phyloP scores from a whole-genome alignment of 139 green algal species.

The Pleodorina starrii region DNA sequence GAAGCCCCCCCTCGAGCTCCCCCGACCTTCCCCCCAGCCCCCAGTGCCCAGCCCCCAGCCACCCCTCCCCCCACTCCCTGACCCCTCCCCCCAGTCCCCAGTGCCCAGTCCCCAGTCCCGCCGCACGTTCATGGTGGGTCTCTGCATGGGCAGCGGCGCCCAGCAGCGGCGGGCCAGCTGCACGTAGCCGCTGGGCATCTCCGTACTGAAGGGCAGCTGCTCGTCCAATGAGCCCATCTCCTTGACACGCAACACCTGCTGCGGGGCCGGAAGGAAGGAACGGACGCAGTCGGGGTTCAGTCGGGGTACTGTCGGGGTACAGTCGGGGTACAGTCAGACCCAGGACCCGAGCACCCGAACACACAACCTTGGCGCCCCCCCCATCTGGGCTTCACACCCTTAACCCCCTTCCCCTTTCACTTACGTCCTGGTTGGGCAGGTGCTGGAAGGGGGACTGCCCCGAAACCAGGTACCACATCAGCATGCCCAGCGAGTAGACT shows the following conservation, averaged over 20 bases:
- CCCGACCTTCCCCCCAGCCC: not conserved
- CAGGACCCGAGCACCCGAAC: no score
- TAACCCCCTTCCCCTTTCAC: not conserved
- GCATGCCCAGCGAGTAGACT: slow-evolving; percentile 40
- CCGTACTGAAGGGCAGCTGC: slow-evolving; percentile 38
- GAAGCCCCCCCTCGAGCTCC: no score
- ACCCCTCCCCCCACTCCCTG: not conserved
- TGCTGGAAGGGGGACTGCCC: slow-evolving; percentile 19
- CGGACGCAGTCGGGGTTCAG: no score
- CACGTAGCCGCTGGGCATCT: slow-evolving; percentile 5
- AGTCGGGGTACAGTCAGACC: no score
- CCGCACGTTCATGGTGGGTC: slow-evolving; percentile 11
- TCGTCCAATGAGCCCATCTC: slow-evolving; percentile 34
- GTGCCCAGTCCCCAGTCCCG: no score
- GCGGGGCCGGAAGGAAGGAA: not conserved
- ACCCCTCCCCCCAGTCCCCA: no score
- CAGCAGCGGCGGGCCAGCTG: slow-evolving; percentile 28
- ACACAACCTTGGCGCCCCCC: no score
- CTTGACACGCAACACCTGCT: slow-evolving; percentile 36
- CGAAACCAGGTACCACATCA: slow-evolving; percentile 48
- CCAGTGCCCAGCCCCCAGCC: not conserved
- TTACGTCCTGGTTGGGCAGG: slow-evolving; percentile 18
- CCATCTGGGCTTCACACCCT: no score
- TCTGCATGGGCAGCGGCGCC: not conserved
- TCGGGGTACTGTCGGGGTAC: no score